Evolutionary conservation across 768 basidiomycete species (phyloP), one percentile per base, ranked within the genome.

Genomic region (Asterophora lycoperdoides): DNA sequence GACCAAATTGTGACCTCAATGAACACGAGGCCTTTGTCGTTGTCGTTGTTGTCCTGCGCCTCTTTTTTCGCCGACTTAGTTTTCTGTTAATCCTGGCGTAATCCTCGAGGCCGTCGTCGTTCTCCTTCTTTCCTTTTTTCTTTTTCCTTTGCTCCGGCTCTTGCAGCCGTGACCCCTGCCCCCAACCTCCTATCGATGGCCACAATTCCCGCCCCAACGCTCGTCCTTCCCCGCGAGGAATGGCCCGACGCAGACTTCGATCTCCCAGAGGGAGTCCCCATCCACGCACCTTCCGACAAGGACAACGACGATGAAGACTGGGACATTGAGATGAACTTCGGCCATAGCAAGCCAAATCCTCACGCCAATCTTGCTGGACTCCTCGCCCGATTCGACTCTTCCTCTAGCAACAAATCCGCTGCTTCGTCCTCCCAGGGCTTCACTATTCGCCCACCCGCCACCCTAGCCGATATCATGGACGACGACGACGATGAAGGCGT

Each of bases 171-270:
- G 14, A 29, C 36, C 9, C 14, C 20, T n/a, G n/a, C 32, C 30
- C 18, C 23, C 40, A n/a, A 33, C 46, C 46, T 17, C 17, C 3
- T 5, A n/a, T 28, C 40, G 14, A 23, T 88, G 85, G 64, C 73
- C 48, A 69, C 83, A 43, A 71, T 82, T 34, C 80, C 79, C 32
- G 79, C 83, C 5, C 84, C 82, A 10, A 68, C 77, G 39, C 70
- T 76, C 53, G 66, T 71, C 35, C 60, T 74, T 33, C 65, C 75
- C 47, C 77, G 79, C 54, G 89, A 92, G 68, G 87, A 90, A 71
- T 92, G 89, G 89, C 76, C 80, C 37, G 89, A 92, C 66, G 85
- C 86, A 53, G 89, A 92, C 68, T 91, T 92, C 62, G 89, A 90
- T 63, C 71, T 92, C 17, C 83, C 86, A 46, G 89, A 92, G 41